Evolutionary conservation across 345 rosid species (phyloP).

Genomic region (Carallia brachiata): DNA sequence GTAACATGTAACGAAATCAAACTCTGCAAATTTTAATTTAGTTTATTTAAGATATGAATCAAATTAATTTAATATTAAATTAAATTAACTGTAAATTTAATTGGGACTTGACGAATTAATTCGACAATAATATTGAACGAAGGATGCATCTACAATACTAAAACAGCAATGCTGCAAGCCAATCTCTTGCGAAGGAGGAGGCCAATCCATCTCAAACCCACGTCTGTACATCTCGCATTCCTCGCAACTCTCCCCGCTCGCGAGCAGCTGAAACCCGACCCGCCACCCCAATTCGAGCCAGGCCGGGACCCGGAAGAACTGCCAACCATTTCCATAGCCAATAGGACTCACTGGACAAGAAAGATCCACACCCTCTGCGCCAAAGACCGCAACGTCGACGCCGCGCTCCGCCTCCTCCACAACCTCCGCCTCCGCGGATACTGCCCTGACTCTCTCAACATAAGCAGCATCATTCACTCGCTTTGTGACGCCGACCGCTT

Average conservation of each 20-base stretch:
- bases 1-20: no score
- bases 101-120: no score
- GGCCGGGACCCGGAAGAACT: background rate
- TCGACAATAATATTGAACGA: no score
- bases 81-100: no score
- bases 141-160: no score
- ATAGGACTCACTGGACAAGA: conserved; percentile 54
- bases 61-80: no score
- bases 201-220: conserved; percentile 3
- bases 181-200: background rate
- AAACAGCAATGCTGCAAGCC: background rate
- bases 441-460: conserved; percentile 55
- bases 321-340: conserved; percentile 28
- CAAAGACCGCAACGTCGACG: conserved; percentile 37
- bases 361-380: conserved; percentile 56
- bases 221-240: background rate
- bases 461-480: conserved; percentile 65
- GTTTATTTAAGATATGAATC: no score
- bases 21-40: no score
- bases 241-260: background rate
- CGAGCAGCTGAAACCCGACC: background rate
- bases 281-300: background rate
- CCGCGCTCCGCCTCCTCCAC: conserved; percentile 50
- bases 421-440: conserved; percentile 49
- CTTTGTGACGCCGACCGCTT: conserved; percentile 63